These are phyloP conservation scores for Aegilops tauschii DNA, from an alignment of 176 grass and related monocot species.

Conservation along the genomic window DNA sequence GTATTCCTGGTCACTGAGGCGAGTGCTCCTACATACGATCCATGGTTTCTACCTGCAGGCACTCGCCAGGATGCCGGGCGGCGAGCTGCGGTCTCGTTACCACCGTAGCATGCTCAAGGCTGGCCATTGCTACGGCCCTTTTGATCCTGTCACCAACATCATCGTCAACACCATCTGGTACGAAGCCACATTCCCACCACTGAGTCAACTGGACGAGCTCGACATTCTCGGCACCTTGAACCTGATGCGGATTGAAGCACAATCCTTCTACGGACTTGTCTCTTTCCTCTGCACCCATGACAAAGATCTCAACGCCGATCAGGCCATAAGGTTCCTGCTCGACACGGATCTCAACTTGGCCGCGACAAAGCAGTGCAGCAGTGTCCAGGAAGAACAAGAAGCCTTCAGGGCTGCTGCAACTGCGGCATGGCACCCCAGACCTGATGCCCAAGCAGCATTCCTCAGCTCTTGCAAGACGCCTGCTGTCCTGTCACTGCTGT, in stretches of 20 bases:
- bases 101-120: neutral
- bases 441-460: neutral
- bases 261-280: neutral
- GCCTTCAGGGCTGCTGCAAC: neutral
- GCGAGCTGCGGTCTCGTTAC: neutral
- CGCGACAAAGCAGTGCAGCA: neutral
- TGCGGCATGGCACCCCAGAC: neutral
- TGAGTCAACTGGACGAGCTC: neutral
- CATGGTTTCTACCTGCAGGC: neutral
- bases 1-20: neutral
- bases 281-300: neutral
- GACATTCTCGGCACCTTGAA: neutral
- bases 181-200: neutral
- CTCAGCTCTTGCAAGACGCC: neutral
- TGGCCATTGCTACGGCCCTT: conserved; percentile 6
- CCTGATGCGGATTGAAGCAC: neutral
- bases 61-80: neutral
- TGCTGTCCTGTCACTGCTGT: neutral
- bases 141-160: neutral
- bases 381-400: neutral
- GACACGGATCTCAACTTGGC: neutral
- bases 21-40: neutral
- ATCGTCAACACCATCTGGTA: conserved; percentile 2
- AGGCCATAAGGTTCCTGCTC: neutral
- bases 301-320: neutral